A percentile compares a stretch with the other conserved stretches of the same genome.
These are phyloP conservation scores for Neonectria magnoliae DNA, from an alignment of 2,329 filamentous ascomycete species.

Conservation along the genomic window DNA sequence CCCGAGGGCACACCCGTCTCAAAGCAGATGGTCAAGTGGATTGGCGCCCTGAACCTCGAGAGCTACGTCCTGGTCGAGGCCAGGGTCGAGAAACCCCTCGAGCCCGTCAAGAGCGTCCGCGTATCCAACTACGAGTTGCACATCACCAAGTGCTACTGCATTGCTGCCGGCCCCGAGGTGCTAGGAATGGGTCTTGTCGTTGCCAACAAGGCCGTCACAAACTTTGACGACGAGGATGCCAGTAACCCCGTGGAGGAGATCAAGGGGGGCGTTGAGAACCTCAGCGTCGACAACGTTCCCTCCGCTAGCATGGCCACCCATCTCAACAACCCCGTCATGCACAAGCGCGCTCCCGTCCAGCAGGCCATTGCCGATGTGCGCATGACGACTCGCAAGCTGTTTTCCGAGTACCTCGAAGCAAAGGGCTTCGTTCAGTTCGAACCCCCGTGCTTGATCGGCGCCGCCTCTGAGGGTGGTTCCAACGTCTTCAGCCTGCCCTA, in stretches of 20 bases:
- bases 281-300: slow-evolving; percentile 62
- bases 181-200: slow-evolving; percentile 67
- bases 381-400: slow-evolving; percentile 72
- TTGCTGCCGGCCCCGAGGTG: slow-evolving; percentile 70
- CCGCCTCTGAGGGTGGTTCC: slow-evolving; percentile 90
- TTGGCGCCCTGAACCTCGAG: slow-evolving; percentile 77
- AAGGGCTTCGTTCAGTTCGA: slow-evolving; percentile 85
- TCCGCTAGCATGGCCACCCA: slow-evolving; percentile 85
- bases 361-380: slow-evolving; percentile 75
- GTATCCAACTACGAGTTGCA: slow-evolving; percentile 87
- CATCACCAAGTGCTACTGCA: slow-evolving; percentile 83
- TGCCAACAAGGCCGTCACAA: slow-evolving; percentile 64
- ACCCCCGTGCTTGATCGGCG: slow-evolving; percentile 87
- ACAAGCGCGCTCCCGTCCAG: slow-evolving; percentile 90
- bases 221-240: slow-evolving; percentile 67
- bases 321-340: slow-evolving; percentile 91
- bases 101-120: slow-evolving; percentile 87
- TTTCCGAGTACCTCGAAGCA: slow-evolving; percentile 80
- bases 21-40: slow-evolving; percentile 96
- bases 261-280: slow-evolving; percentile 55
- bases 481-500: slow-evolving; percentile 93
- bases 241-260: slow-evolving; percentile 54
- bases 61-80: slow-evolving; percentile 86
- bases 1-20: slow-evolving; percentile 73
- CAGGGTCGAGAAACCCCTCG: slow-evolving; percentile 80